These are phyloP conservation scores for Ceriops tagal DNA, from an alignment of 345 rosid species.

Conservation along the genomic window DNA sequence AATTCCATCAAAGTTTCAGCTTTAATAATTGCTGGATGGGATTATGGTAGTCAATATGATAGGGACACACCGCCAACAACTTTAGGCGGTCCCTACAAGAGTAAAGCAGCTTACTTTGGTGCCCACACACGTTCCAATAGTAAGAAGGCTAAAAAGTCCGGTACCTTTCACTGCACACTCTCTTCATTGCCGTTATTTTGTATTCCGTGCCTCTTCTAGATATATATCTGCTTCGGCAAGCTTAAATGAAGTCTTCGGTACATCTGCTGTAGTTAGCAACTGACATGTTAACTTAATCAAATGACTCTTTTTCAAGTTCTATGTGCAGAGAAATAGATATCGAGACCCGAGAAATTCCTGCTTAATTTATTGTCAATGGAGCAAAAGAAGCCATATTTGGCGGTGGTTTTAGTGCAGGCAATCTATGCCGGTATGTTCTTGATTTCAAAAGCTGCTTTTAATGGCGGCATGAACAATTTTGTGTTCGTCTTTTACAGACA, in stretches of 20 bases:
- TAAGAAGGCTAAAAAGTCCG: background rate
- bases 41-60: background rate
- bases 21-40: background rate
- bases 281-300: too few relatives aligned
- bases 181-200: constrained; percentile 1
- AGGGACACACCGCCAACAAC: constrained; percentile 1
- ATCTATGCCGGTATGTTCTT: constrained; percentile 86
- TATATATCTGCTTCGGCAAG: background rate
- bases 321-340: background rate
- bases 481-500: constrained; percentile 84
- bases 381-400: constrained; percentile 53
- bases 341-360: background rate
- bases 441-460: constrained; percentile 83
- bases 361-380: constrained; percentile 25
- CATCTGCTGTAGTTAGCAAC: too few relatives aligned
- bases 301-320: background rate
- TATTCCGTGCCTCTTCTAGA: background rate
- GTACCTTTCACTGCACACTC: background rate
- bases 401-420: constrained; percentile 53
- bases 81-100: constrained; percentile 3
- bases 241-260: too few relatives aligned
- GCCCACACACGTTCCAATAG: constrained; percentile 8
- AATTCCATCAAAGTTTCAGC: background rate
- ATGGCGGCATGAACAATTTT: constrained; percentile 81
- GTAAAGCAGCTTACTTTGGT: background rate